Conservation (phyloP, 495 filamentous ascomycete species). For the Daldinia concentrica region DNA sequence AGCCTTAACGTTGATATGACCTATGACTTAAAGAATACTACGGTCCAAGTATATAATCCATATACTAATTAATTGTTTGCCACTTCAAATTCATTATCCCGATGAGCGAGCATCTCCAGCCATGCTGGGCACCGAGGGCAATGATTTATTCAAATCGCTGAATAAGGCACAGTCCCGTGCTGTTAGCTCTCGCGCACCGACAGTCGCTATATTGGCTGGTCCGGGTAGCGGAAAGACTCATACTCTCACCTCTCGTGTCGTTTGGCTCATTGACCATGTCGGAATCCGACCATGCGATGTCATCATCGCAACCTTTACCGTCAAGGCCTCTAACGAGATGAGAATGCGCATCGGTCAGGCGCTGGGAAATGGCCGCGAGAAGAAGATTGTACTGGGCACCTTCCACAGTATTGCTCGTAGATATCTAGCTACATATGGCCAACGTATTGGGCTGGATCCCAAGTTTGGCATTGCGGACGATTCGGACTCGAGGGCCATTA, state of each 20-base stretch:
- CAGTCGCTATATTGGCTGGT: constrained; percentile 90
- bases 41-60: not conserved
- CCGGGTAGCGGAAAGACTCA: constrained; percentile 92
- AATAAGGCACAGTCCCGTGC: constrained; percentile 87
- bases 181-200: constrained; percentile 78
- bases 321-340: constrained; percentile 98
- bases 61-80: not conserved
- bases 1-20: not conserved
- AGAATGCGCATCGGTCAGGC: constrained; percentile 82
- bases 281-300: constrained; percentile 88
- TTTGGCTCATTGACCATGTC: constrained; percentile 86
- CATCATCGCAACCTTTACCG: constrained; percentile 96
- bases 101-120: constrained; percentile 14
- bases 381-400: constrained; percentile 85
- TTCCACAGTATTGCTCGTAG: constrained; percentile 94
- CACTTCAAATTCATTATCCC: not conserved
- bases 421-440: constrained; percentile 87
- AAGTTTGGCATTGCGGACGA: constrained; percentile 96
- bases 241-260: constrained; percentile 92
- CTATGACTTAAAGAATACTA: not conserved
- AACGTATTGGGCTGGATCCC: constrained; percentile 80
- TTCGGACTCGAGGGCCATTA: constrained; percentile 77
- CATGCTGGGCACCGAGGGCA: constrained; percentile 45
- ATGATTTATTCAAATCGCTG: constrained; percentile 74
- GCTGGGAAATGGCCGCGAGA: constrained; percentile 79